Percentiles rank a stretch among this genome's conserved stretches.
These are phyloP conservation scores for Penicillium egyptiacum DNA, from an alignment of 495 filamentous ascomycete species.

Conservation along the genomic window DNA sequence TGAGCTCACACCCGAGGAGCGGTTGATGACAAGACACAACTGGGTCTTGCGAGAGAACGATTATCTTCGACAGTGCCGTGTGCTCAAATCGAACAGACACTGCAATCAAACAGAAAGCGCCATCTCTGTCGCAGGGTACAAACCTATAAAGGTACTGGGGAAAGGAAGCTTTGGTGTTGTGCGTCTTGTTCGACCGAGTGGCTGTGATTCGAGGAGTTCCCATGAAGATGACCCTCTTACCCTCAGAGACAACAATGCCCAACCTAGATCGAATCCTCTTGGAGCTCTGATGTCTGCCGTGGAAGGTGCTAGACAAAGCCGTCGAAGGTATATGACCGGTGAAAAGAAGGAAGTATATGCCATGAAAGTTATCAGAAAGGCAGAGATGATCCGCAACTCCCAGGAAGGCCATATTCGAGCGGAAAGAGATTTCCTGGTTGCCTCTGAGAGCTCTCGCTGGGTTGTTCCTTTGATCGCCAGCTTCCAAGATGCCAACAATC, in stretches of 20 bases:
- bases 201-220: neutral
- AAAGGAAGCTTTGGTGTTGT: constrained; percentile 96
- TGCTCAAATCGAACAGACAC: constrained; percentile 62
- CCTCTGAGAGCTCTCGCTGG: constrained; percentile 79
- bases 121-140: constrained; percentile 66
- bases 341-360: constrained; percentile 68
- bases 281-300: constrained; percentile 27
- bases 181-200: constrained; percentile 70
- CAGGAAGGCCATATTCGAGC: constrained; percentile 92
- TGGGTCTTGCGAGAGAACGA: constrained; percentile 70
- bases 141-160: constrained; percentile 80
- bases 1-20: constrained; percentile 56
- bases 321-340: constrained; percentile 32
- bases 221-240: constrained; percentile 9
- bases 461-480: constrained; percentile 84
- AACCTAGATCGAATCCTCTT: constrained; percentile 5
- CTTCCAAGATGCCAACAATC: constrained; percentile 79
- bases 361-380: constrained; percentile 96
- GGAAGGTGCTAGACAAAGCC: constrained; percentile 25
- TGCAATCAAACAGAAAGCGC: constrained; percentile 34
- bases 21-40: constrained; percentile 49
- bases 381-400: constrained; percentile 80
- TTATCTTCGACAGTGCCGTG: constrained; percentile 71
- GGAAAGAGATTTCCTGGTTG: constrained; percentile 87
- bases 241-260: neutral